Conservation (phyloP, 2,329 filamentous ascomycete genomes). For the Colletotrichum sp. region DNA sequence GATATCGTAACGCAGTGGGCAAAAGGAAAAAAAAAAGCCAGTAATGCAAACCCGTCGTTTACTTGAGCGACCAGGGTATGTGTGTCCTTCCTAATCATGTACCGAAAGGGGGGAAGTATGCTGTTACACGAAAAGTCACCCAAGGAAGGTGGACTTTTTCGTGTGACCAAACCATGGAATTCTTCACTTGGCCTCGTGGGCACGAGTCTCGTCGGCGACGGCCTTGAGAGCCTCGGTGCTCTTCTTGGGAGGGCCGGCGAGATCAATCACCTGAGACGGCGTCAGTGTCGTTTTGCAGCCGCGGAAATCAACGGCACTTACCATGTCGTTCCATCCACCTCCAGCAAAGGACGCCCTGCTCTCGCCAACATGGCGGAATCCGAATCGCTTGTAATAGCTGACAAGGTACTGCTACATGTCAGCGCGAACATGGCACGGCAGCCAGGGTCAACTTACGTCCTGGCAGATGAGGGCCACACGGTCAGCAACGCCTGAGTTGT, state of each 20-base stretch:
- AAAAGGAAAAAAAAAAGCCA: neutral
- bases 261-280: constrained; percentile 26
- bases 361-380: constrained; percentile 72
- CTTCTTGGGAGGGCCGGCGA: constrained; percentile 24
- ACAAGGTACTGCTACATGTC: constrained; percentile 61
- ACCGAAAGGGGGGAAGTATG: neutral
- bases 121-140: neutral
- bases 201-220: neutral
- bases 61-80: neutral
- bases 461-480: constrained; percentile 79
- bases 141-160: neutral
- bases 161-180: neutral
- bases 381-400: constrained; percentile 76
- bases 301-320: constrained; percentile 40
- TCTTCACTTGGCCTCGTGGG: neutral
- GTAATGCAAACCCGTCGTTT: neutral
- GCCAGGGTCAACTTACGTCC: constrained; percentile 53
- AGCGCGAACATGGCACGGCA: neutral
- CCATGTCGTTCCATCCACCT: constrained; percentile 85
- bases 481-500: constrained; percentile 71
- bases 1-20: neutral
- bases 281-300: neutral
- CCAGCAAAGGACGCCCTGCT: constrained; percentile 78
- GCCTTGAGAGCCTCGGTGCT: neutral
- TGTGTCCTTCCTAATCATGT: neutral